Base-by-base conservation (phyloP, 2,329 filamentous ascomycete species). In the Aspergillus melleus region DNA sequence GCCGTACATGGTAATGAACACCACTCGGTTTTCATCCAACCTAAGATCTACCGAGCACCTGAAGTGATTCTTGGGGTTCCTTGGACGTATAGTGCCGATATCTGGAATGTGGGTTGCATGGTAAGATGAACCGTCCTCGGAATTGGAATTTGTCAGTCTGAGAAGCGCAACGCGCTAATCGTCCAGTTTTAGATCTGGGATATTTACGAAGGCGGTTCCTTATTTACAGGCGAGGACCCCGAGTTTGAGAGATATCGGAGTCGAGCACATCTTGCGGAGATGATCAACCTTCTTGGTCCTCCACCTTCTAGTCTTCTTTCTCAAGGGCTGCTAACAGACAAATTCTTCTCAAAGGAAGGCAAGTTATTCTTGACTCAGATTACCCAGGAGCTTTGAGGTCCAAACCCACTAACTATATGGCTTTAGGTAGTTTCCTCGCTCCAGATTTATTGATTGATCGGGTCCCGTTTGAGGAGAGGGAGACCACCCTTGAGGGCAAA, bases 91-190 rank as follows among this genome's bases (percentile, higher is more conserved):
- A 71, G 74, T n/a, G 72, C 81, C 12, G 82, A 85, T 68, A 80
- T 85, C 55, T 86, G 82, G 82, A 83, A 81, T 58, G 73, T 76
- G 4, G 81, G 81, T 9, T 80, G 77, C 57, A 77, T 84, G 81
- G 80, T 83, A 72, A 71, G 76, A 50, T 50, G 39, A 24, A 12
- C 36, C 4, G n/a, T 16, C 12, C 4, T 22, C 6, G 22, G 4
- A 14, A 20, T 19, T 1, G n/a, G 4, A 29, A 16, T 8, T 19
- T 52, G 19, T 19, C 12, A 24, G 14, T 29, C 26, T 29, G 8
- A 29, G 26, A 29, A 29, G 26, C 26, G 26, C 8, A 9, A 16
- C n/a, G 1, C 2, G 14, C 36, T 39, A 39, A 39, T n/a, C 5
- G 1, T 56, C 8, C 2, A 2, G 60, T 2, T 57, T 12, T 56